Evolutionary conservation across 2,329 filamentous ascomycete species (phyloP), one percentile per base, ranked within the genome.

Genomic region (Claviceps sp.): DNA sequence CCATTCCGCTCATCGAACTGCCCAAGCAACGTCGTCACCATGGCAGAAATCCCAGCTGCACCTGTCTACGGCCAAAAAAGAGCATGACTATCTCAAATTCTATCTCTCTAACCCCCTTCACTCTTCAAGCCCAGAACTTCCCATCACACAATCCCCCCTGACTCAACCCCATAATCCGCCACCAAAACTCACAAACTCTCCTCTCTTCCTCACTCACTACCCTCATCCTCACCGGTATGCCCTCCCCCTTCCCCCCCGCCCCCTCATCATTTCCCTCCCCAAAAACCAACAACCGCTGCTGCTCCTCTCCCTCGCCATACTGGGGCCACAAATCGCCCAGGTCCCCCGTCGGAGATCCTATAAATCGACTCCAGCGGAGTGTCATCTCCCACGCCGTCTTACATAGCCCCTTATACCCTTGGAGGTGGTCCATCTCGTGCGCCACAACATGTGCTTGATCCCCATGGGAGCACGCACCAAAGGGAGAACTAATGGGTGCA

Each of bases 201-300:
- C n/a, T 65, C 54, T 77, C 74, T 54, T 67, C 67, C 4, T 61
- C 63, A 22, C 68, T 76, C 65, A 72, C 61, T 52, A 49, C 64
- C 56, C 68, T 63, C 51, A 73, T 64, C 51, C 70, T 60, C 0
- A 72, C 75, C 1, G 74, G 66, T 2, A 66, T 61, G 1, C 77
- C 80, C 11, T 52, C 59, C 22, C 60, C 61, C 37, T 51, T 49
- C 55, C 72, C 58, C 55, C 68, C 60, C 55, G 70, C 65, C 5
- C 66, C 63, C 65, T 84, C 79, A 57, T 81, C 71, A 57, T 84
- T 84, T 2, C 77, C 79, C 41, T 70, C 59, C 2, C 79, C 81
- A 63, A 84, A 84, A 3, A 83, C 69, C 59, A 79, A 65, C 41
- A 78, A 58, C 54, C 56, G 58, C 0, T 69, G 14, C 24, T 46